Base-by-base conservation (phyloP, 352 stramenopile species). In the Globisporangium okanoganense region DNA sequence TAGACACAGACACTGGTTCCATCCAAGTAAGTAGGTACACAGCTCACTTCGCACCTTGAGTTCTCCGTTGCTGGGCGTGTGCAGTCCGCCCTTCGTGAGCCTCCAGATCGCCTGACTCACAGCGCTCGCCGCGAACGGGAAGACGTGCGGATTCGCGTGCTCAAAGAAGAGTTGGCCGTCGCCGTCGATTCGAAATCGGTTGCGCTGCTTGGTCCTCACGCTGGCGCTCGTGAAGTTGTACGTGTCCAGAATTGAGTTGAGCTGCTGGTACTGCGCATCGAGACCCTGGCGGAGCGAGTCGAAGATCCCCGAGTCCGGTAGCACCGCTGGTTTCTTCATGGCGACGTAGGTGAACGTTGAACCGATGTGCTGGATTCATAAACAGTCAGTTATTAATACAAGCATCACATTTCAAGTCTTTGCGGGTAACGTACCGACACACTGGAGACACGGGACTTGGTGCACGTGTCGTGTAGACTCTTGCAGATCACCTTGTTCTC, bases 231-330 rank as follows among this genome's bases (percentile, higher is more conserved):
- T 50, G 22, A 77, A 72, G 22, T 47, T 20, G 1, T 50, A 45
- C 13, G 65, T 61, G 13, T 48, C 59, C 48, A 65, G 72, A 8
- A 77, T 52, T 22, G 20, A 35, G 35, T 64, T 41, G 3, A 56
- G 58, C 9, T 64, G 58, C 41, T 59, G 53, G 22, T 74, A 66
- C 57, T 70, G 63, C n/a, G 52, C 53, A 7, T 64, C 51, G n/a
- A 74, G 36, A 38, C 65, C 62, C 10, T 60, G 47, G 9, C 45
- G 54, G 18, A 78, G 67, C 22, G 65, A 65, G 12, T 68, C 55
- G 36, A 75, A 78, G 22, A 70, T 65, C 6, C 61, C 56, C 25
- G 16, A 54, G 48, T 54, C 48, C 2, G 25, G 48, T 1, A 54
- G 25, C 9, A 54, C 16, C 25, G 4, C 48, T 54, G 48, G 20